phyloP scores from a whole-genome alignment of 177 flowering plant genomes.

The Vitis hybrid region DNA sequence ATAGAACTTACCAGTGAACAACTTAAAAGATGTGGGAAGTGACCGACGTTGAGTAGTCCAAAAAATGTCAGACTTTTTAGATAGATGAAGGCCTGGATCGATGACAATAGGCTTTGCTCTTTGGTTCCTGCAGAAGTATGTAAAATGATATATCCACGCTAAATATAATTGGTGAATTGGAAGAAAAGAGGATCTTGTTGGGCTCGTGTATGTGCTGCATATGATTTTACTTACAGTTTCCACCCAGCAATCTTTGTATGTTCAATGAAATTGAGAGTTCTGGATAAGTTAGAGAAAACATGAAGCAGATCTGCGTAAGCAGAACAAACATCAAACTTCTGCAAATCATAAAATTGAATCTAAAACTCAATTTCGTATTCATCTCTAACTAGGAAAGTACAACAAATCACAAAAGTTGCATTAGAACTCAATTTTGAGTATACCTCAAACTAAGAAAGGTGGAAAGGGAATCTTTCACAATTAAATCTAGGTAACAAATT shows the following conservation, averaged over 20 bases:
- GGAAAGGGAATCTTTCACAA: too few species aligned
- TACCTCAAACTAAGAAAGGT: too few species aligned
- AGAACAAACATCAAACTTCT: slow-evolving; percentile 10
- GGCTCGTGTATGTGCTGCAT: background rate
- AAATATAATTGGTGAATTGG: background rate
- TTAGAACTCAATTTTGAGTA: too few species aligned
- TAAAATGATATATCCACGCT: background rate
- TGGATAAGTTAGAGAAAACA: slow-evolving; percentile 73
- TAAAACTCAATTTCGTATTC: background rate
- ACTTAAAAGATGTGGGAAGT: slow-evolving; percentile 82
- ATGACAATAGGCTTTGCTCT: slow-evolving; percentile 89
- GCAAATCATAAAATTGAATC: background rate
- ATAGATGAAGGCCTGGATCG: slow-evolving; percentile 93
- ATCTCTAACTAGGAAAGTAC: background rate
- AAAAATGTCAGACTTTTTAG: slow-evolving; percentile 80
- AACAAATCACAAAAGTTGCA: too few species aligned
- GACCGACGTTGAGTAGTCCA: slow-evolving; percentile 75
- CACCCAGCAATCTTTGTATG: slow-evolving; percentile 72
- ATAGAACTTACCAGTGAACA: slow-evolving; percentile 75
- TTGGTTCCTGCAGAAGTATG: slow-evolving; percentile 57
- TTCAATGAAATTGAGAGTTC: slow-evolving; percentile 90
- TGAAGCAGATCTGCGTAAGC: slow-evolving; percentile 86
- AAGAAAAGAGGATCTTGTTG: background rate
- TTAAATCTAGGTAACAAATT: too few species aligned
- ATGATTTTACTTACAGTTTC: slow-evolving; percentile 74